Percentiles rank a stretch among this genome's conserved stretches.
Evolutionary conservation across 2,329 filamentous ascomycete species (phyloP).

Genomic region (Colletotrichum chrysophilum): DNA sequence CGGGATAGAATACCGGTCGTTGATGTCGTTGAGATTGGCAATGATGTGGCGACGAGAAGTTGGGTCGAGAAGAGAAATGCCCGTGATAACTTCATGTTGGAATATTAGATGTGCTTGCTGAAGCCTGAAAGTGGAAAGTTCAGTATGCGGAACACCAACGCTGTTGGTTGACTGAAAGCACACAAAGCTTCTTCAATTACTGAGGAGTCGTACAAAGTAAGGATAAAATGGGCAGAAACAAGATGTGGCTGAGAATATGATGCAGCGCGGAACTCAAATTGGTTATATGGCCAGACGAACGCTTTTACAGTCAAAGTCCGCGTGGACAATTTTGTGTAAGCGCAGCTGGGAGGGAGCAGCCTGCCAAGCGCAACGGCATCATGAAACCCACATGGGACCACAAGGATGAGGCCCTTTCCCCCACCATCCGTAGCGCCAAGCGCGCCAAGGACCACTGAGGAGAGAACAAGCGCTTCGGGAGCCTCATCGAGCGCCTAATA

Average conservation of each 20-base stretch:
- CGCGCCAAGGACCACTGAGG: background rate
- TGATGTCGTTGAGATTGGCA: background rate
- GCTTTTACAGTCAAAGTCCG: background rate
- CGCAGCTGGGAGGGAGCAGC: background rate
- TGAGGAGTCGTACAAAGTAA: background rate
- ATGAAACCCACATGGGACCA: slow-evolving; percentile 18
- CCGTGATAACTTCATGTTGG: slow-evolving; percentile 1
- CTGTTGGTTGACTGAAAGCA: background rate
- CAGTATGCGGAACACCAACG: background rate
- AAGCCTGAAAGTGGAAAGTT: background rate
- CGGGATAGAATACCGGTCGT: background rate
- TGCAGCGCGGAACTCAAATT: background rate
- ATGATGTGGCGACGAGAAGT: background rate
- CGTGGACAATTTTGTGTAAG: background rate
- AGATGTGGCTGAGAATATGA: accelerated
- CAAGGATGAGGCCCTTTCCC: background rate
- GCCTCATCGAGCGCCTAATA: background rate
- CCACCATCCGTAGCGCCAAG: slow-evolving; percentile 6
- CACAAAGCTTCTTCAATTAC: accelerated
- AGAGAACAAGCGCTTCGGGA: background rate
- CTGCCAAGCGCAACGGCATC: slow-evolving; percentile 1
- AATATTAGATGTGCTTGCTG: background rate
- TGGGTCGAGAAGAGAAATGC: background rate
- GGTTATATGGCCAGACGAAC: background rate
- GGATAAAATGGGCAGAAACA: background rate